Evolutionary conservation across 2,329 filamentous ascomycete species (phyloP), one percentile per base, ranked within the genome.

Genomic region (Fusarium keratoplasticum): DNA sequence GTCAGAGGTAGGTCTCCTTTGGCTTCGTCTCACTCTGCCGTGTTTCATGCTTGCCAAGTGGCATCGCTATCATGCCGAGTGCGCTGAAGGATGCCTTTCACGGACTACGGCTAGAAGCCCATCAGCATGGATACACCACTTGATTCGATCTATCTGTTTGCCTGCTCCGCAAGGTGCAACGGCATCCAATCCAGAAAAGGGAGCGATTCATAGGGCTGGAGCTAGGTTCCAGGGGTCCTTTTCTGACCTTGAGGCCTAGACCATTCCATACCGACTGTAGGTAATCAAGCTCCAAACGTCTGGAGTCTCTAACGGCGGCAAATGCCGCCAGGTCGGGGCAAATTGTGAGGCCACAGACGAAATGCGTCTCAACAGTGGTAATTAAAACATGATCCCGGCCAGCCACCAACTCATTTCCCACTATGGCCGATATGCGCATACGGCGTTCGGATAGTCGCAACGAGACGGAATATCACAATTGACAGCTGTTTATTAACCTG

Each of bases 171-270:
- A 35, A 25, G 14, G 10, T 57, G 54, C 54, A 57, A 57, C 54
- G 31, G 22, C 33, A 36, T 16, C 47, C 54, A 57, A 36, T 57
- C 54, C 29, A 36, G 33, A 25, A 25, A 58, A 29, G 14, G 55
- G 16, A 44, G 38, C 11, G 58, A 60, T 44, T 35, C 27, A 35
- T 66, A 66, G 64, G 64, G 57, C 64, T 66, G 64, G 40, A 33
- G 22, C 57, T 44, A 36, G 38, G 25, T 11, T 18, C n/a, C 31
- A 50, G 59, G 59, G 59, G 57, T 31, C 38, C 33, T 8, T 29
- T n/a, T 22, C 55, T 40, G 29, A 33, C 22, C 14, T 60, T 29
- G 27, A 55, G 64, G 64, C 42, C 64, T 27, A 50, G 64, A 64
- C 52, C 50, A 67, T 73, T 70, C 58, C 61, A 57, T 27, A 13